phyloP scores from a whole-genome alignment of 106 monocot genomes.

The Amphibolis antarctica region DNA sequence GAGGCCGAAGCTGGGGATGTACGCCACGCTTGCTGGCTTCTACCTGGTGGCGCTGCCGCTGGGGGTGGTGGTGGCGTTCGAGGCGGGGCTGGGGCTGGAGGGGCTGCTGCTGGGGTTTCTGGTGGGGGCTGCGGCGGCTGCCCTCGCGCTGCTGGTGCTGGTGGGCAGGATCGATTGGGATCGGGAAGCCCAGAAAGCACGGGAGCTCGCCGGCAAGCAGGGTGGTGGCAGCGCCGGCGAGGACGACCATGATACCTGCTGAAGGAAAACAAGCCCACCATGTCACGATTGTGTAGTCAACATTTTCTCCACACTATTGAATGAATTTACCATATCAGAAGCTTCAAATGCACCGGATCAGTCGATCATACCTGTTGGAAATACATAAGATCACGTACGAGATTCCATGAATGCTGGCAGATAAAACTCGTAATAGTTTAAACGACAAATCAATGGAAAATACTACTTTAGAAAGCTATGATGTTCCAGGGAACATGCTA shows the following conservation, averaged over 20 bases:
- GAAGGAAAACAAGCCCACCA: neutral
- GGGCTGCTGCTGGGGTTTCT: slow-evolving; percentile 56
- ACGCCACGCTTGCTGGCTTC: slow-evolving; percentile 50
- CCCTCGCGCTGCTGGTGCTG: slow-evolving; percentile 25
- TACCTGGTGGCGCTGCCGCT: slow-evolving; percentile 65
- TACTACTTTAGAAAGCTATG: too few species aligned
- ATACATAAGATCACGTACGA: too few species aligned
- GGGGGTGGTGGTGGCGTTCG: slow-evolving; percentile 40
- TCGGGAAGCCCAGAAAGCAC: slow-evolving; percentile 42
- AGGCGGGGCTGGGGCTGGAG: slow-evolving; percentile 27
- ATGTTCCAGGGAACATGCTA: too few species aligned
- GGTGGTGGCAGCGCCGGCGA: too few species aligned
- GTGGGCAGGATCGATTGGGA: slow-evolving; percentile 49
- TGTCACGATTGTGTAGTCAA: neutral
- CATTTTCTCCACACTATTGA: too few species aligned
- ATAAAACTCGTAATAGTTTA: too few species aligned
- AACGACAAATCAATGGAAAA: too few species aligned
- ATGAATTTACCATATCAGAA: too few species aligned
- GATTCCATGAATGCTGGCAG: too few species aligned
- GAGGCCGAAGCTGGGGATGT: slow-evolving; percentile 65
- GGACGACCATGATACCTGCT: too few species aligned
- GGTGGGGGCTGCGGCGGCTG: slow-evolving; percentile 21
- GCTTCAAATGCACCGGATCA: too few species aligned
- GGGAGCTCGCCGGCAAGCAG: slow-evolving; percentile 16
- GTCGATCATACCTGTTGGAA: too few species aligned